Evolutionary conservation across 805 yeast genomes (phyloP), one percentile per base, ranked within the genome.

Genomic region (Isabelozyma rhagii): DNA sequence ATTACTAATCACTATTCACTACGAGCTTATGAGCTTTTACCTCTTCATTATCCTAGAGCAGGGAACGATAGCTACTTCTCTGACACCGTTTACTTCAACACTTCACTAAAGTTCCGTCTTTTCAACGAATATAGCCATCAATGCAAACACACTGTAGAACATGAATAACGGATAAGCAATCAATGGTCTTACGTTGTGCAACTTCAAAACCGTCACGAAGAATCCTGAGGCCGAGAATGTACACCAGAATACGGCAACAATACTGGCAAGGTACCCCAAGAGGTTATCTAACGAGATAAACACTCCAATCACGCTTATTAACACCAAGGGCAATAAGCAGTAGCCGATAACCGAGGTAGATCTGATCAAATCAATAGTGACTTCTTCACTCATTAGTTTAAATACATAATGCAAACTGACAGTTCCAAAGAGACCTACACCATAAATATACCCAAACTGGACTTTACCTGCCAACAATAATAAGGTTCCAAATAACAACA

Each of bases 361-460:
- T 55, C 93, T 81, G 40, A 78, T 63, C 51, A 84, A 69, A 54
- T 81, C 86, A 41, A 81, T 69, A n/a, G 74, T 71, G 43, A 76
- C 77, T 42, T 72, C 74, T 49, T 79, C 80, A 49, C 96, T 84
- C 99, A 94, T 94, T 53, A 90, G 75, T 64, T 87, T 91, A 66
- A 96, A 87, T 51, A 94, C 74, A 58, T 81, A 81, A 68, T 92
- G 97, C 55, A 91, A 80, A 31, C 96, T 83, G 13, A 89, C 64
- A 1, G 96, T 87, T 14, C 99, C 99, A 58, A 93, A 84, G 41
- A 94, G 70, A 0, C 97, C 98, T 41, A 94, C 96, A 39, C 99
- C 98, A 62, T 94, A 94, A 45, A 94, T 88, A 67, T 94, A 94
- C 2, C 98, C 98, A 64, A 94, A 94, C 66, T 94, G 98, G 13